A percentile compares a stretch with the other conserved stretches of the same genome.
These are phyloP conservation scores for Phialophora macrospora DNA, from an alignment of 2,329 filamentous ascomycete genomes.

Conservation along the genomic window DNA sequence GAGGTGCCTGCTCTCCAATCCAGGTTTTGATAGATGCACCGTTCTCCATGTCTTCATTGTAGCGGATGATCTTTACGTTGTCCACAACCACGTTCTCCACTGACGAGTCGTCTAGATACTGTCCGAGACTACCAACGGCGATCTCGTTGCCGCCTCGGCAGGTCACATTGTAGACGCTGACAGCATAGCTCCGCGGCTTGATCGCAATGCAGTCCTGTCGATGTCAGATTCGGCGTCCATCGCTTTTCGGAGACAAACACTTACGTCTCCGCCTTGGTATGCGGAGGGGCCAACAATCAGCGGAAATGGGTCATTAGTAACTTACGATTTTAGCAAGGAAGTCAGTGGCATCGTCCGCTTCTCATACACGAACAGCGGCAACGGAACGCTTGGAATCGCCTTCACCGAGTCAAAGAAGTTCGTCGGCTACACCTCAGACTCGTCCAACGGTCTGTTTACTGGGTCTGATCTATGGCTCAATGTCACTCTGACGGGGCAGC, in stretches of 20 bases:
- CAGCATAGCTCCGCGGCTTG: slow-evolving; percentile 67
- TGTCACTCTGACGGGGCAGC: slow-evolving; percentile 45
- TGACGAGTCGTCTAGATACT: slow-evolving; percentile 60
- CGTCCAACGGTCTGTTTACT: slow-evolving; percentile 53
- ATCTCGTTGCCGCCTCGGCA: slow-evolving; percentile 61
- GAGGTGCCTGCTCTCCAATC: slow-evolving; percentile 55
- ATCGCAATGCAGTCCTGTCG: slow-evolving; percentile 60
- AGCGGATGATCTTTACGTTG: slow-evolving; percentile 53
- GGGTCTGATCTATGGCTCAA: slow-evolving; percentile 53
- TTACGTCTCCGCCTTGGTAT: slow-evolving; percentile 59
- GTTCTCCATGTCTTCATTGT: slow-evolving; percentile 56
- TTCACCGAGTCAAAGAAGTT: slow-evolving; percentile 57
- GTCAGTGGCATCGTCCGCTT: slow-evolving; percentile 62
- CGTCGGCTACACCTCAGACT: slow-evolving; percentile 55
- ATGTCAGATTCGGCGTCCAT: neutral
- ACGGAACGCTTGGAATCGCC: slow-evolving; percentile 51
- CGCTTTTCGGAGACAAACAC: too few relatives aligned
- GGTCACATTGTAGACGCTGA: slow-evolving; percentile 57
- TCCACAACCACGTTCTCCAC: slow-evolving; percentile 57
- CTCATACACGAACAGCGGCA: slow-evolving; percentile 52
- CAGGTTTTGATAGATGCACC: slow-evolving; percentile 63
- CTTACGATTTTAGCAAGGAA: slow-evolving; percentile 65
- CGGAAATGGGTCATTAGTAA: slow-evolving; percentile 58
- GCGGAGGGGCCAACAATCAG: slow-evolving; percentile 44
- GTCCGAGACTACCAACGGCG: slow-evolving; percentile 59